Conservation (phyloP, 2,329 filamentous ascomycete genomes). For the Mycosphaerella arachidis region DNA sequence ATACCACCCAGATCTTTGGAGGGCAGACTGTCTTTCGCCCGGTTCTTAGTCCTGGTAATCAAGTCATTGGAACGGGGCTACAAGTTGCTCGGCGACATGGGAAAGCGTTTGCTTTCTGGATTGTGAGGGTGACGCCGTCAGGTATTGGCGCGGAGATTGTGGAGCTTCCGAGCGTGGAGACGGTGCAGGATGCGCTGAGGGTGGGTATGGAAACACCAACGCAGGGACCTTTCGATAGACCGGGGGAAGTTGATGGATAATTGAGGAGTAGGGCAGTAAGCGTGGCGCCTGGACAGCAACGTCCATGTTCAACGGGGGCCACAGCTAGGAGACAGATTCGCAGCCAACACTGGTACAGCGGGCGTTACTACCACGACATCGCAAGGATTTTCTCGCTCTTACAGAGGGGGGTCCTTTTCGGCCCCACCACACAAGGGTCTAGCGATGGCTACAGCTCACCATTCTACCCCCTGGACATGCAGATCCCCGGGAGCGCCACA, state of each 20-base stretch:
- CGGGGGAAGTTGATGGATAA: neutral
- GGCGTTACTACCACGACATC: no score
- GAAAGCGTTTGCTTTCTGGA: neutral
- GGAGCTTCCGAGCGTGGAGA: neutral
- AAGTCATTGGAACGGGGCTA: neutral
- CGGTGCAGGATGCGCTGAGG: neutral
- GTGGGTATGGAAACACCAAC: neutral
- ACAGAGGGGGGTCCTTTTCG: no score
- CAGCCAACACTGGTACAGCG: no score
- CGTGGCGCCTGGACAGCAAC: no score
- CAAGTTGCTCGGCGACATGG: neutral
- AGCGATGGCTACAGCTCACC: no score
- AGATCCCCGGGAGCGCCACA: no score
- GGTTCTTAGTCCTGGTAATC: neutral
- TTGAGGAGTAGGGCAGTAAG: neutral
- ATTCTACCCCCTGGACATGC: no score
- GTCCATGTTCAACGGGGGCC: no score
- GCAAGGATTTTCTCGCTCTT: no score
- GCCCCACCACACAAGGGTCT: no score
- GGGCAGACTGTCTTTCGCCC: neutral
- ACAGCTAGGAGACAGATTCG: no score
- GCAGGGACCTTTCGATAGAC: neutral
- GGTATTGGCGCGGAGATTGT: neutral
- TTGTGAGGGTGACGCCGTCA: neutral
- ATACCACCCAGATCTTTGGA: neutral